phyloP scores from a whole-genome alignment of 176 grass and related monocot species.

The Lolium multiflorum region DNA sequence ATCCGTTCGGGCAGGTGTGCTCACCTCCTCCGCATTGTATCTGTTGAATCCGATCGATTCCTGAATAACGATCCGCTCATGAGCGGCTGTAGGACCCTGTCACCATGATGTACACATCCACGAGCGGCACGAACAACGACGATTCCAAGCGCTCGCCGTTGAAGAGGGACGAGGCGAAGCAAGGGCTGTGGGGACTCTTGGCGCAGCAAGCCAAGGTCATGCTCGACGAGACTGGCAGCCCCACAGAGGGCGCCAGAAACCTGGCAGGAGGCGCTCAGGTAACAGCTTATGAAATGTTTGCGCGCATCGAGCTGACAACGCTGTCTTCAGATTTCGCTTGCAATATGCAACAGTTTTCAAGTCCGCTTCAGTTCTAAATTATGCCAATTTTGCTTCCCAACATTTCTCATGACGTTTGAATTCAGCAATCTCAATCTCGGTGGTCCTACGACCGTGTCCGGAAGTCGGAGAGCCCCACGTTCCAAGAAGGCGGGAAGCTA shows the following conservation, averaged over 20 bases:
- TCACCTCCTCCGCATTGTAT: not conserved
- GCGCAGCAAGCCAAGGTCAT: slow-evolving; percentile 71
- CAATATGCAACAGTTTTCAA: not conserved
- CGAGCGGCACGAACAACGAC: slow-evolving; percentile 39
- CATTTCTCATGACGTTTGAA: not conserved
- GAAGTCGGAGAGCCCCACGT: slow-evolving; percentile 60
- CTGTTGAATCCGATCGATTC: not conserved
- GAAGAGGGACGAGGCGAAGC: slow-evolving; percentile 43
- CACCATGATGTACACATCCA: slow-evolving; percentile 54
- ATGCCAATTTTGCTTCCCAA: not conserved
- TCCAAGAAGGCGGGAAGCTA: slow-evolving; percentile 53
- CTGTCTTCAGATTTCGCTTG: not conserved
- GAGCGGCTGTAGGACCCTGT: slow-evolving; percentile 43
- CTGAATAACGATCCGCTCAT: not conserved
- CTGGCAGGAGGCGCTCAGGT: slow-evolving; percentile 39
- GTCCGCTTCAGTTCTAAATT: not conserved
- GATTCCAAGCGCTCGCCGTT: slow-evolving; percentile 27
- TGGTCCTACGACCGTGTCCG: slow-evolving; percentile 62
- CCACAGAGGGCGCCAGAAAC: slow-evolving; percentile 17
- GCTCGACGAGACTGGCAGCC: slow-evolving; percentile 65
- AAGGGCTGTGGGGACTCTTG: slow-evolving; percentile 70
- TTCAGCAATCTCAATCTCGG: slow-evolving; percentile 56
- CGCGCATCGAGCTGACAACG: not conserved
- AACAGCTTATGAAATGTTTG: not conserved
- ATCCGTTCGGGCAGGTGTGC: slow-evolving; percentile 28